Evolutionary conservation across 2,329 filamentous ascomycete genomes (phyloP).

Genomic region (Blastomyces emzantsi): DNA sequence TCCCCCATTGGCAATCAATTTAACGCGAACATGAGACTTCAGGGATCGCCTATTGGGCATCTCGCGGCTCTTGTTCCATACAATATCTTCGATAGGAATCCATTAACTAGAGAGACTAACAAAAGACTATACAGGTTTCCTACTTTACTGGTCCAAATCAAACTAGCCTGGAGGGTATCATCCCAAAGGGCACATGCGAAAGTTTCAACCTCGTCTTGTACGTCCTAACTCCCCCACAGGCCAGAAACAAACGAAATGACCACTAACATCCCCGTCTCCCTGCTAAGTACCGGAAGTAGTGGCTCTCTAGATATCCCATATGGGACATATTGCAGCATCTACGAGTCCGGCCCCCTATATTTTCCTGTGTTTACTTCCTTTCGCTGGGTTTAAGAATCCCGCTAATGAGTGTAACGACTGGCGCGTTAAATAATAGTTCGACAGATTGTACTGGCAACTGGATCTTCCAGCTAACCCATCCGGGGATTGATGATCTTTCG

Average conservation of each 20-base stretch:
- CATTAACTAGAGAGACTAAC: neutral
- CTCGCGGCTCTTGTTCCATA: neutral
- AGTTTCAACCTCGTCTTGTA: neutral
- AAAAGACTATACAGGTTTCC: neutral
- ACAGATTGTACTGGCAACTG: neutral
- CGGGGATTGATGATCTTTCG: neutral
- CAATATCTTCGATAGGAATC: neutral
- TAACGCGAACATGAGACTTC: neutral
- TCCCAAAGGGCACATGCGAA: neutral
- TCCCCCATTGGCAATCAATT: neutral
- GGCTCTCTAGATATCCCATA: conserved; percentile 3
- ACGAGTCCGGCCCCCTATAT: neutral
- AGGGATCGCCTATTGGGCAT: neutral
- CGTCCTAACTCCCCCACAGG: neutral
- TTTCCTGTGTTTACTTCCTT: neutral
- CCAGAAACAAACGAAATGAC: neutral
- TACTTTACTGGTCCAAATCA: neutral
- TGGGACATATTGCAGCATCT: conserved; percentile 4
- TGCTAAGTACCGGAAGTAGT: neutral
- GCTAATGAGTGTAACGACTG: neutral
- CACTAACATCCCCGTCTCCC: neutral
- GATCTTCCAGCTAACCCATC: neutral
- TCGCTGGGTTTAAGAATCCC: no score
- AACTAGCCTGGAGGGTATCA: neutral
- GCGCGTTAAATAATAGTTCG: neutral